Base-by-base conservation (phyloP, 192 early-diverging fungal species). In the Coemansia sp. region DNA sequence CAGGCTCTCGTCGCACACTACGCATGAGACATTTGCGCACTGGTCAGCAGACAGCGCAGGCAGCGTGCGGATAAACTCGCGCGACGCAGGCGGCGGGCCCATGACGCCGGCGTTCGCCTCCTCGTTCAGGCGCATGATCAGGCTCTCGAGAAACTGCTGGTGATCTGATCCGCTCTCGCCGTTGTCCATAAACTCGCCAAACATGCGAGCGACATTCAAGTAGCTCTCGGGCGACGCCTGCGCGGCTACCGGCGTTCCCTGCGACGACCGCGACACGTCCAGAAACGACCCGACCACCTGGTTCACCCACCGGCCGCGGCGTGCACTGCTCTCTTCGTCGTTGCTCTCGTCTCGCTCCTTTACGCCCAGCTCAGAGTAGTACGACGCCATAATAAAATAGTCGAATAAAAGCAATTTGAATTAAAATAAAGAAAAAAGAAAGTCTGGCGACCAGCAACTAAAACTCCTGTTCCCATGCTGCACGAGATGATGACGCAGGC, bases 51-150 rank as follows among this genome's bases (percentile, higher is more conserved):
- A 2, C 9, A 74, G 34, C 4, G 40, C 50, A 0, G 78, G 72
- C 53, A 81, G 49, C 0, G 62, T 47, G 31, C 68, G 70, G 38
- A 81, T 62, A 52, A 81, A 81, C 47, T 74, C 72, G 25, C 60
- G 65, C 44, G 78, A 81, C 12, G 78, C 78, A 10, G 78, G 78
- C 22, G 78, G 78, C 1, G 78, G 78, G 11, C 78, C 78, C 26
- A 54, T 64, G 11, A 64, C 31, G 14, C 54, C 62, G 10, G 77
- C 42, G 31, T 65, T 74, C 14, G 77, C 71, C 38, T 80, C 77
- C 31, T 80, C 77, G 37, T 66, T 50, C 10, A 80, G 68, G 21
- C 73, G 71, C 71, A 74, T 71, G 14, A 80, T 69, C 2, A 80
- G 58, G 34, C 34, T 64, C 44, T 80, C 77, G 0, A 80, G 68